These are phyloP conservation scores for Podospora pseudopauciseta DNA, from an alignment of 495 filamentous ascomycete species.

Conservation along the genomic window DNA sequence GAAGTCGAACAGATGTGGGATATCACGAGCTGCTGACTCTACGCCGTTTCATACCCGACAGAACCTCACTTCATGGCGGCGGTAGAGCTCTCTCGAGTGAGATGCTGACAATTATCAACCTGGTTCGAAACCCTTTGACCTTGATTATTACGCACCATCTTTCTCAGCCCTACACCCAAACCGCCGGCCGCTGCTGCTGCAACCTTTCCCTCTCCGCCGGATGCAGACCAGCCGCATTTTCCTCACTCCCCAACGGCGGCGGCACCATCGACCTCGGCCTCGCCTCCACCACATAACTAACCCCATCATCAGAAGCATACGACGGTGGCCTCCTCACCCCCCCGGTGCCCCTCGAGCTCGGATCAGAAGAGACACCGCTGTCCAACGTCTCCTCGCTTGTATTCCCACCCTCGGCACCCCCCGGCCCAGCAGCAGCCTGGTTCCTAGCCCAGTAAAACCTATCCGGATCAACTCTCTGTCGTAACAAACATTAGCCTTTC, in stretches of 20 bases:
- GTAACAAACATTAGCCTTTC: constrained; percentile 1
- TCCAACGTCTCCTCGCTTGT: constrained; percentile 2
- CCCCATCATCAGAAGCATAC: constrained; percentile 67
- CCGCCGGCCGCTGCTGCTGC: constrained; percentile 17
- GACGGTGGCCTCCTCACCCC: constrained; percentile 57
- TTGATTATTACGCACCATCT: background rate
- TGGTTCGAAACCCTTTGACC: background rate
- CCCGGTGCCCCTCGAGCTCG: constrained; percentile 20
- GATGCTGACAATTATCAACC: too few relatives aligned
- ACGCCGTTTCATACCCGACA: background rate
- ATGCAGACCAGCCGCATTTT: constrained; percentile 28
- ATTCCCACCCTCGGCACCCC: constrained; percentile 21
- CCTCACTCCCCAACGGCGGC: constrained; percentile 7
- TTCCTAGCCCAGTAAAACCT: constrained; percentile 75
- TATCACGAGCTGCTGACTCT: background rate
- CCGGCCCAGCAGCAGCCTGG: constrained; percentile 27
- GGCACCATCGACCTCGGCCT: constrained; percentile 52
- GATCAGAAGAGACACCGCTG: background rate
- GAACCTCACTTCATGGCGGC: background rate
- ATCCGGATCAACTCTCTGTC: constrained; percentile 70
- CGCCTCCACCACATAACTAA: constrained; percentile 64
- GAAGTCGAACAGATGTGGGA: background rate
- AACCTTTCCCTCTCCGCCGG: constrained; percentile 39
- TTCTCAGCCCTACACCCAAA: constrained; percentile 13
- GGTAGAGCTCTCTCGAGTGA: background rate